A percentile compares a stretch with the other conserved stretches of the same genome.
These are phyloP conservation scores for Aquanectria penicillioides DNA, from an alignment of 2,329 filamentous ascomycete genomes.

Conservation along the genomic window DNA sequence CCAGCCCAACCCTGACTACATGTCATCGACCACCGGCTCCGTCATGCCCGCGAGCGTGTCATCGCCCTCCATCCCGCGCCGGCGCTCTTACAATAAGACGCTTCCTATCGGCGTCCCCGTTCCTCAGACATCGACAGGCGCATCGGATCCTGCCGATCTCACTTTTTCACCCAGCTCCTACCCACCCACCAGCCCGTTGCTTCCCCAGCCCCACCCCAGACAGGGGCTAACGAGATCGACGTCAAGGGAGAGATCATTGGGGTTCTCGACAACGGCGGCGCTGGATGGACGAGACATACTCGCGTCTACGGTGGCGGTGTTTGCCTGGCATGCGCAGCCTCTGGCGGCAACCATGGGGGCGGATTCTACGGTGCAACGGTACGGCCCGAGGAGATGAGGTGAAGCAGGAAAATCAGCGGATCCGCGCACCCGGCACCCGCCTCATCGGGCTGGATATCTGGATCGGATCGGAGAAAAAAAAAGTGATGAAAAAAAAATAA, in stretches of 20 bases:
- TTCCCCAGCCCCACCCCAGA: constrained; percentile 56
- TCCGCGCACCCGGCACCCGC: background rate
- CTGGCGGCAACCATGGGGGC: constrained; percentile 54
- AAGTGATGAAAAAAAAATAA: background rate
- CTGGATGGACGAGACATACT: constrained; percentile 67
- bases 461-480: background rate
- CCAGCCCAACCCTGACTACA: constrained; percentile 62
- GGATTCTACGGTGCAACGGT: constrained; percentile 66
- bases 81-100: constrained; percentile 56
- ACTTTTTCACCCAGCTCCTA: constrained; percentile 60
- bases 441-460: background rate
- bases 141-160: constrained; percentile 40
- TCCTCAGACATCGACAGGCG: constrained; percentile 34
- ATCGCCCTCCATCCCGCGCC: constrained; percentile 48
- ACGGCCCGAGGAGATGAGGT: constrained; percentile 62
- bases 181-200: constrained; percentile 57
- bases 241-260: constrained; percentile 63
- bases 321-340: constrained; percentile 64
- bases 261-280: constrained; percentile 57
- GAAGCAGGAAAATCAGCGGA: constrained; percentile 25
- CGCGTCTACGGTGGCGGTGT: constrained; percentile 68
- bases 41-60: constrained; percentile 39
- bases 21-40: constrained; percentile 47
- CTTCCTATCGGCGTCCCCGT: constrained; percentile 49
- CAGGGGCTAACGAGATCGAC: constrained; percentile 48